A percentile compares a stretch with the other conserved stretches of the same genome.
phyloP scores from a whole-genome alignment of 2,329 filamentous ascomycete genomes.

The Diatrype stigma region DNA sequence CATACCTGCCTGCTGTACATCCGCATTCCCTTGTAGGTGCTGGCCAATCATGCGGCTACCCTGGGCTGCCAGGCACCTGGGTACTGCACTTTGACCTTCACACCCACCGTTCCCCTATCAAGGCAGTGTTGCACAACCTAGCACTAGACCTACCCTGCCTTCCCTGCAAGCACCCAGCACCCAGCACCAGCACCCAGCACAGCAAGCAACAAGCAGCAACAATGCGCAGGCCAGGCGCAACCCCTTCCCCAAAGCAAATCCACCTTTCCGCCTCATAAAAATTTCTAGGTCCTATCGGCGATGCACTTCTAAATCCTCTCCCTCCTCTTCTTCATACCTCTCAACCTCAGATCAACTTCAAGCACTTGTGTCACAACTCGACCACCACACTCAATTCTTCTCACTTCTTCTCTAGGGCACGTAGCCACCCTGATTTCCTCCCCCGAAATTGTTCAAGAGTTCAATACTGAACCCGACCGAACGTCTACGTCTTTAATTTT shows the following conservation, averaged over 20 bases:
- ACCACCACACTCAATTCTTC: slow-evolving; percentile 40
- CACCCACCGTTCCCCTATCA: not conserved
- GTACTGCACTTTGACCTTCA: not conserved
- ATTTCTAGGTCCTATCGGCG: slow-evolving; percentile 29
- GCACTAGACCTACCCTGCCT: too few relatives aligned
- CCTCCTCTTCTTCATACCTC: slow-evolving; percentile 31
- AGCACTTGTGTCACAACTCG: slow-evolving; percentile 31
- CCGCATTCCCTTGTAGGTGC: too few relatives aligned
- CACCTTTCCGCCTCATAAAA: slow-evolving; percentile 23
- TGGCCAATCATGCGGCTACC: too few relatives aligned
- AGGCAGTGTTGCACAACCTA: not conserved
- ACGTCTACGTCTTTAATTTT: slow-evolving; percentile 32
- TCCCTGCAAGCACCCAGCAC: too few relatives aligned
- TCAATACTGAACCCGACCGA: slow-evolving; percentile 43
- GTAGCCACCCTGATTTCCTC: slow-evolving; percentile 72
- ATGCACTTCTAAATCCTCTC: slow-evolving; percentile 23
- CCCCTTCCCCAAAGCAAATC: slow-evolving; percentile 3
- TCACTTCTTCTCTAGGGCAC: slow-evolving; percentile 66
- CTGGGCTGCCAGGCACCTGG: not conserved
- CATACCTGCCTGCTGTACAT: too few relatives aligned
- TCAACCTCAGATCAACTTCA: slow-evolving; percentile 39
- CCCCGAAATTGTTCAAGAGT: slow-evolving; percentile 72
- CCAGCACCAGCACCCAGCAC: not conserved
- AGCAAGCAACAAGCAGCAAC: slow-evolving; percentile 21
- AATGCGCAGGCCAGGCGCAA: slow-evolving; percentile 5